Percentiles rank a stretch among this genome's conserved stretches.
Conservation (phyloP, 2,329 filamentous ascomycete species). For the Alternaria ventricosa region DNA sequence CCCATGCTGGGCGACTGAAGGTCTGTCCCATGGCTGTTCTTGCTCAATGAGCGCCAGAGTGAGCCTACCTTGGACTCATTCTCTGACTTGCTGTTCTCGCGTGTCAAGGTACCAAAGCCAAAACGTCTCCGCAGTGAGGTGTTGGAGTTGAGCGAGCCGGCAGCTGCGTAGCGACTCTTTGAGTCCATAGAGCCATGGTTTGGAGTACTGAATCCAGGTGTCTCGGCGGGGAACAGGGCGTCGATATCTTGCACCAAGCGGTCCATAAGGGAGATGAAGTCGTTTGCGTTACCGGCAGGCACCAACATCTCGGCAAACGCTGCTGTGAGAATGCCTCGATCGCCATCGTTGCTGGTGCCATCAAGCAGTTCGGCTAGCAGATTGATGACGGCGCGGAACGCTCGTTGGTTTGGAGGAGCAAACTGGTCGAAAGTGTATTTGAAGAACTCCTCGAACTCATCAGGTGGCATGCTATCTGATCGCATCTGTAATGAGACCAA, state of each 20-base stretch:
- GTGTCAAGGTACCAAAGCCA: slow-evolving; percentile 75
- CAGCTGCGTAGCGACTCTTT: slow-evolving; percentile 64
- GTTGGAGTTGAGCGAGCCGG: slow-evolving; percentile 83
- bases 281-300: slow-evolving; percentile 74
- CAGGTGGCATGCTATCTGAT: slow-evolving; percentile 68
- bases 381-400: slow-evolving; percentile 83
- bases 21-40: slow-evolving; percentile 61
- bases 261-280: slow-evolving; percentile 88
- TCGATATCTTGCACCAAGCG: slow-evolving; percentile 89
- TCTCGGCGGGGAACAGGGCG: slow-evolving; percentile 76
- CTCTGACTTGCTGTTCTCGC: slow-evolving; percentile 78
- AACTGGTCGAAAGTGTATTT: slow-evolving; percentile 59
- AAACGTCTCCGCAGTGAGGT: slow-evolving; percentile 87
- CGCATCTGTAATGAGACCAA: slow-evolving; percentile 76
- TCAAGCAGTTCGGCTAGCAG: slow-evolving; percentile 86
- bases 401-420: slow-evolving; percentile 69
- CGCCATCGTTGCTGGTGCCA: slow-evolving; percentile 88
- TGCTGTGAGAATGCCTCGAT: slow-evolving; percentile 84
- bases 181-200: slow-evolving; percentile 67
- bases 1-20: slow-evolving; percentile 68
- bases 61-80: slow-evolving; percentile 74
- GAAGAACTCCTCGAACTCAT: slow-evolving; percentile 71
- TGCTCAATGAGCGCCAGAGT: slow-evolving; percentile 88
- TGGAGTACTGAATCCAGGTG: slow-evolving; percentile 54
- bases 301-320: slow-evolving; percentile 89